These are phyloP conservation scores for Chenopodium quinoa DNA, from an alignment of 148 eudicot species.

Conservation along the genomic window DNA sequence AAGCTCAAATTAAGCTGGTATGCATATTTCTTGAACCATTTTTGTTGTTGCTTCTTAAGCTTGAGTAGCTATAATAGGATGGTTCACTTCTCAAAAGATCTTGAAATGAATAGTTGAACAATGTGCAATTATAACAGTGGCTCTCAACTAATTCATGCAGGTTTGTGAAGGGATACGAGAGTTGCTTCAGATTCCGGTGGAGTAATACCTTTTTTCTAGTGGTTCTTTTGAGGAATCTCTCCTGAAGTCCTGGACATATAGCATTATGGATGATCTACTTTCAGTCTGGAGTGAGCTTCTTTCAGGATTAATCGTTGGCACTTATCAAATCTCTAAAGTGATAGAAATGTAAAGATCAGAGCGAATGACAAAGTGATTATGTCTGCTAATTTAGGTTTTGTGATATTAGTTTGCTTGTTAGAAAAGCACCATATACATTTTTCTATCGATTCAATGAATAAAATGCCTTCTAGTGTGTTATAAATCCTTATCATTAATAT, in stretches of 20 bases:
- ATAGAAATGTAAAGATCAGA: constrained; percentile 8
- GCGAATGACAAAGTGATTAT: background rate
- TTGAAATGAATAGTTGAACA: background rate
- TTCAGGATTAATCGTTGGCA: background rate
- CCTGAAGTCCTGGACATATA: background rate
- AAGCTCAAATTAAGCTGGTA: constrained; percentile 92
- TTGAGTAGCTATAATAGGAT: background rate
- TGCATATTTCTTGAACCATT: constrained; percentile 6
- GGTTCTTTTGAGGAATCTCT: background rate
- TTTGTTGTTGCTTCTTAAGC: background rate
- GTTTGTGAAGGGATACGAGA: constrained; percentile 78
- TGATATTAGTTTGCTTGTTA: background rate
- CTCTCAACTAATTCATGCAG: constrained; percentile 38
- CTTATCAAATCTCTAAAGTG: background rate
- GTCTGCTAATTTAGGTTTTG: background rate
- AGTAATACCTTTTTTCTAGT: background rate
- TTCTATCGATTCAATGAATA: background rate
- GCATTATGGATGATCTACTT: background rate
- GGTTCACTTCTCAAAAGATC: background rate
- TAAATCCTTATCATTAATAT: background rate
- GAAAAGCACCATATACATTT: background rate
- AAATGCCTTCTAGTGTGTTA: background rate
- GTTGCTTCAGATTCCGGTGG: constrained; percentile 54
- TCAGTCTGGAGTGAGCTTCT: constrained; percentile 1
- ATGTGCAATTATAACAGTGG: background rate